These are phyloP conservation scores for Allomyces macrogynus DNA, from an alignment of 192 early-diverging fungal species.

Conservation along the genomic window DNA sequence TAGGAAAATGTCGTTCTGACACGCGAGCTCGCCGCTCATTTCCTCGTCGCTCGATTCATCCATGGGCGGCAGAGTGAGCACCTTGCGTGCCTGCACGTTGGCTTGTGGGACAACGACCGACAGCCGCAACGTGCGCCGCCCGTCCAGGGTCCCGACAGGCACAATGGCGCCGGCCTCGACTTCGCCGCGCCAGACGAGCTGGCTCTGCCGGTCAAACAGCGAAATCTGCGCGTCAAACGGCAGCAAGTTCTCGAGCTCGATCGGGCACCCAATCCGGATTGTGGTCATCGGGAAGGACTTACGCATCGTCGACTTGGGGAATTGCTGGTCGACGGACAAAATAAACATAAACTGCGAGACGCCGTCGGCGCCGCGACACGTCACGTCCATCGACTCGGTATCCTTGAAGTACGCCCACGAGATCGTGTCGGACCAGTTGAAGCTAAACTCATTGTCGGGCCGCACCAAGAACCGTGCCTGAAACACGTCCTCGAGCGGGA, in stretches of 20 bases:
- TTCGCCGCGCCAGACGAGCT: not conserved
- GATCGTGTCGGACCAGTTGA: not conserved
- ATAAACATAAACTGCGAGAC: not conserved
- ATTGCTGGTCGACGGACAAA: not conserved
- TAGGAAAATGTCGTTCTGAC: not conserved
- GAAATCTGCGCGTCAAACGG: constrained; percentile 67
- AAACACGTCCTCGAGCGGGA: not conserved
- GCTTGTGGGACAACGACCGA: constrained; percentile 46
- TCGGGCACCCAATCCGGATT: constrained; percentile 49
- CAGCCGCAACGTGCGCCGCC: constrained; percentile 25
- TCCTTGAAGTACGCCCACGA: not conserved
- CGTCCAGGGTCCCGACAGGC: not conserved
- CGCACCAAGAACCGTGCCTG: not conserved
- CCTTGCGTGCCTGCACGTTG: not conserved
- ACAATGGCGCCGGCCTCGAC: not conserved
- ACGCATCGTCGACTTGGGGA: constrained; percentile 20
- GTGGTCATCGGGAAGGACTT: constrained; percentile 49
- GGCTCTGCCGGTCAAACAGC: constrained; percentile 39
- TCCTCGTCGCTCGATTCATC: not conserved
- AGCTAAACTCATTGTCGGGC: not conserved
- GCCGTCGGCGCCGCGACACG: not conserved
- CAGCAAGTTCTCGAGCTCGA: constrained; percentile 84
- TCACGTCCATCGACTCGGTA: not conserved
- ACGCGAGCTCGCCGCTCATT: no score
- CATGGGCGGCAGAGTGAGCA: not conserved